Percentiles rank a stretch among this genome's conserved stretches.
Conservation (phyloP, 169 alveolate genomes). For the Amoebophrya sp. region DNA sequence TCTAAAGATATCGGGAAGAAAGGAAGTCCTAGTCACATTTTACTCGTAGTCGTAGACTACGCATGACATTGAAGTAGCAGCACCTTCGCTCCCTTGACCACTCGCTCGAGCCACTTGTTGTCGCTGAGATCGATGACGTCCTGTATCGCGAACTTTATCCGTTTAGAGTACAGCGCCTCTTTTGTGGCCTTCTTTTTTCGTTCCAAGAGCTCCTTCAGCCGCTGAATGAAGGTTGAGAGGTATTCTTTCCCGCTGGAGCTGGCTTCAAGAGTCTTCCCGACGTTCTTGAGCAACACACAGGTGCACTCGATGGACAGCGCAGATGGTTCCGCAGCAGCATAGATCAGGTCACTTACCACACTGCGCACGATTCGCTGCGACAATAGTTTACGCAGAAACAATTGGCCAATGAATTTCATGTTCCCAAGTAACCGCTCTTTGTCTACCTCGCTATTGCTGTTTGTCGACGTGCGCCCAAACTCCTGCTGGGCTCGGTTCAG, state of each 20-base stretch:
- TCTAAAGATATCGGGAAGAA: too few relatives aligned
- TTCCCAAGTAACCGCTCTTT: constrained; percentile 68
- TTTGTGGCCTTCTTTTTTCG: background rate
- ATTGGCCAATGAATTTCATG: constrained; percentile 72
- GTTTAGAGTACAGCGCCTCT: constrained; percentile 27
- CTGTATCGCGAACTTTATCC: constrained; percentile 34
- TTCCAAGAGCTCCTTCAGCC: background rate
- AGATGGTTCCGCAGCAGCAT: constrained; percentile 65
- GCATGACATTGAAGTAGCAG: too few relatives aligned
- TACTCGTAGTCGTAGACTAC: too few relatives aligned
- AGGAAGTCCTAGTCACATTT: too few relatives aligned
- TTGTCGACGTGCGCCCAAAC: background rate
- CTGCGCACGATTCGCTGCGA: constrained; percentile 67
- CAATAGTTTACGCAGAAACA: constrained; percentile 68
- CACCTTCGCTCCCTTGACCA: background rate
- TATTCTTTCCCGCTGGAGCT: background rate
- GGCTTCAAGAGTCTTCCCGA: constrained; percentile 7
- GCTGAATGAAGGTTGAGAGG: constrained; percentile 16
- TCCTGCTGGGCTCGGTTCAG: constrained; percentile 24
- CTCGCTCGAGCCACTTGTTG: constrained; percentile 2
- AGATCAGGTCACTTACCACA: constrained; percentile 67
- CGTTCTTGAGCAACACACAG: constrained; percentile 33
- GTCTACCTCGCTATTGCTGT: background rate
- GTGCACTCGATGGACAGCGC: constrained; percentile 73
- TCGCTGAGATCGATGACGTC: constrained; percentile 25